Base-by-base conservation (phyloP, 1,139 yeast genomes). In the Geotrichum candidum region DNA sequence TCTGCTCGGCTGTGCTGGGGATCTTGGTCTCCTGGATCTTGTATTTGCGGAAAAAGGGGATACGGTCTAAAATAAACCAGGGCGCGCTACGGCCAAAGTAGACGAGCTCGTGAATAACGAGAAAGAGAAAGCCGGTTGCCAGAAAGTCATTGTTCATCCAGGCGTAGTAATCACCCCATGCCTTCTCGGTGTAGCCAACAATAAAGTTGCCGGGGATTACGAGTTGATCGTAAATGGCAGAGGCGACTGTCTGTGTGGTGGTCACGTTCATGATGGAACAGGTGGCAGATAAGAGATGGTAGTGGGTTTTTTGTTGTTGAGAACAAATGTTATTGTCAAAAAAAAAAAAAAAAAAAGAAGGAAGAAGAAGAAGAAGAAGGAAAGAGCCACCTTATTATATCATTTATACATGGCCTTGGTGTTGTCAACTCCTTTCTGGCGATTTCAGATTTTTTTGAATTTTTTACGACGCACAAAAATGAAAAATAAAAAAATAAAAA, bases 51-150 rank as follows among this genome's bases (percentile, higher is more conserved):
- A 90, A 89, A 72, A 80, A 87, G 46, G 94, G 90, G 58, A 88
- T 83, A 68, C 83, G 80, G 72, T 89, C 96, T 65, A 90, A 82
- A 63, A 90, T 80, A 72, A 81, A 82, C 96, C 96, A 90, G 29
- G 96, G 97, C 61, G 90, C 70, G 72, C 91, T 86, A 73, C 96
- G 84, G 59, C 90, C 91, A 73, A 90, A 90, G 76, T 90, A 90
- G 82, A 88, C 85, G 63, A 85, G 61, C 75, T 90, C 97, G 74
- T 90, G 97, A 64, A 86, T 78, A 52, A 80, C 69, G 72, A 90
- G 87, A 70, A 90, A 86, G 69, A 90, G 75, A 59, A 89, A 74
- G 4, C 97, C 97, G 0, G 96, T 90, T 57, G 96, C 96, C 63
- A 90, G 79, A 48, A 85, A 77, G 72, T 90, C 96, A 69, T 88